Conservation (phyloP, 2,329 filamentous ascomycete species). For the Calonectria pseudoturangicola region DNA sequence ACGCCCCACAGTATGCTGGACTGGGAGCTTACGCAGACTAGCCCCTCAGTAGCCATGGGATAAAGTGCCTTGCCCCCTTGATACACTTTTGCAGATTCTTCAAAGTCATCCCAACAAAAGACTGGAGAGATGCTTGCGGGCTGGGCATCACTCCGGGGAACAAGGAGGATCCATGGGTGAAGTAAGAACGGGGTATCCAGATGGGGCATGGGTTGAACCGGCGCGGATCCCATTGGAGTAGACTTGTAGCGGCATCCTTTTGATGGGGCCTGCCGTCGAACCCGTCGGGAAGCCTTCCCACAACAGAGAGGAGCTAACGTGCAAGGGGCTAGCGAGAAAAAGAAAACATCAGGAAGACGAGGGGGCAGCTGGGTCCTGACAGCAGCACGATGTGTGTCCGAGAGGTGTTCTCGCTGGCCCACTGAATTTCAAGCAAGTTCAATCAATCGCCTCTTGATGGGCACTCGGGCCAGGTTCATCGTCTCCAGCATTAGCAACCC, state of each 20-base stretch:
- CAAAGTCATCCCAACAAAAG: constrained; percentile 2
- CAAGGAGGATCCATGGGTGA: constrained; percentile 9
- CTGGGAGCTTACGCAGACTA: not conserved
- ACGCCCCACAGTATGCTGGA: not conserved
- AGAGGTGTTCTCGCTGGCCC: not conserved
- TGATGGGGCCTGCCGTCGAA: not conserved
- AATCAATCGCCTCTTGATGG: not conserved
- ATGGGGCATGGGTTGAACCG: not conserved
- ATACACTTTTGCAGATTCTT: not conserved
- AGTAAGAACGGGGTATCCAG: not conserved
- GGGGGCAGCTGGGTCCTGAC: not conserved
- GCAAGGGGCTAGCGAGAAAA: not conserved
- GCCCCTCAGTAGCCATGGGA: not conserved
- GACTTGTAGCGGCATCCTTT: not conserved
- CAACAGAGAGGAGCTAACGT: not conserved
- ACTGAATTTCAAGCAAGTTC: not conserved
- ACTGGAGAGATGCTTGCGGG: not conserved
- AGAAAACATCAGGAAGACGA: not conserved
- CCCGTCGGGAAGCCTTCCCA: not conserved
- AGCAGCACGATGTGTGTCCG: not conserved
- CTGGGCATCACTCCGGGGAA: not conserved
- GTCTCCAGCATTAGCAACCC: not conserved
- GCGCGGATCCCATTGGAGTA: constrained; percentile 11
- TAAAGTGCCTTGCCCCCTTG: not conserved
- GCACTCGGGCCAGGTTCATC: not conserved